These are phyloP conservation scores for Apiotrichum akiyoshidainum DNA, from an alignment of 1,284 basidiomycete genomes.

Conservation along the genomic window DNA sequence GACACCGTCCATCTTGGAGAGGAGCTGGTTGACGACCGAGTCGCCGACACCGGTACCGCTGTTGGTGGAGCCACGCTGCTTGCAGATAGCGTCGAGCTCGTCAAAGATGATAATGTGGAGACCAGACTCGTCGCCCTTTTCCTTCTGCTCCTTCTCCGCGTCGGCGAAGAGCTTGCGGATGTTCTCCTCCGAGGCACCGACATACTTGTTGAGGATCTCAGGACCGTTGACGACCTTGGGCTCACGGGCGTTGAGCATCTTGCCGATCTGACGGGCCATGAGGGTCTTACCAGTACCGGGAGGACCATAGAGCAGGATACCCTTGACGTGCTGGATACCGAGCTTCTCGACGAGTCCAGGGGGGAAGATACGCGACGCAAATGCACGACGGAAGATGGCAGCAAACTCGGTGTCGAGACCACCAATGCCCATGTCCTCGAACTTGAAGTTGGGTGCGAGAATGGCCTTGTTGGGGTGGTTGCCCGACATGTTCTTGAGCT, in stretches of 20 bases:
- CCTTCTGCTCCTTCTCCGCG: constrained; percentile 98
- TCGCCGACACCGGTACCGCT: constrained; percentile 97
- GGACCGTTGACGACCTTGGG: constrained; percentile 99
- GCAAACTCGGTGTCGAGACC: constrained; percentile 94
- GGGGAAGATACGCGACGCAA: constrained; percentile 96
- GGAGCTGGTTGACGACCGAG: constrained; percentile 95
- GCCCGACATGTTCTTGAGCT: constrained; percentile 87
- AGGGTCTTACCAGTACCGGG: constrained; percentile 99
- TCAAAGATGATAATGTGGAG: constrained; percentile 99
- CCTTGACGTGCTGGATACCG: constrained; percentile 98
- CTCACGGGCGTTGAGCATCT: constrained; percentile 97
- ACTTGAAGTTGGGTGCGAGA: constrained; percentile 97
- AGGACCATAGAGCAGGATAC: constrained; percentile 91
- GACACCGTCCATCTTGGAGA: constrained; percentile 99
- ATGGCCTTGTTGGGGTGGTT: constrained; percentile 92
- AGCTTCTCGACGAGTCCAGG: constrained; percentile 95
- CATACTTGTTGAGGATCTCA: constrained; percentile 90
- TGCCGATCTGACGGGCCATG: constrained; percentile 97
- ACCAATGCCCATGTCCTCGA: constrained; percentile 99
- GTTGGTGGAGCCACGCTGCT: constrained; percentile 84
- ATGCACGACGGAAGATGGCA: constrained; percentile 97
- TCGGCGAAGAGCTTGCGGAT: constrained; percentile 96
- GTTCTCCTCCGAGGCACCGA: constrained; percentile 98
- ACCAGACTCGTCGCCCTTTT: constrained; percentile 96
- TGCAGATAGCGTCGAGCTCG: constrained; percentile 97